phyloP scores from a whole-genome alignment of 768 basidiomycete species.

The Russula brevipes region DNA sequence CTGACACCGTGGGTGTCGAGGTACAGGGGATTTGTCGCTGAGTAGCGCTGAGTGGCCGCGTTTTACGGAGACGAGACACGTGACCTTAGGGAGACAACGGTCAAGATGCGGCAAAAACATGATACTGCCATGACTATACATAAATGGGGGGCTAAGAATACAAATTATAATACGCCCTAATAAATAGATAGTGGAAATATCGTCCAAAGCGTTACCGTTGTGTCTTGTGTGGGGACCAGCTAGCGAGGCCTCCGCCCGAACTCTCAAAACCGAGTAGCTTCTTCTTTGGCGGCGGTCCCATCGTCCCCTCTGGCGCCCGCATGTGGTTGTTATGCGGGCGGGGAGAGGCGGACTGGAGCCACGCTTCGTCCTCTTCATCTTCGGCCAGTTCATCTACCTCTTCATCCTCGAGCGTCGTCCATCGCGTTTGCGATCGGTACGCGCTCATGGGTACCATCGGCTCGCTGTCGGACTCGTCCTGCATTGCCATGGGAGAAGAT shows the following conservation, averaged over 20 bases:
- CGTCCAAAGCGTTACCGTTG: constrained; percentile 10
- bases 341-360: constrained; percentile 1
- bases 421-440: neutral
- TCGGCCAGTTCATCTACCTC: constrained; percentile 16
- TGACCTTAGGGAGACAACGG: neutral
- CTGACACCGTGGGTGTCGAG: too few relatives aligned
- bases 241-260: too few relatives aligned
- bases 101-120: neutral
- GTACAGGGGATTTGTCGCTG: too few relatives aligned
- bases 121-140: constrained; percentile 6
- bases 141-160: constrained; percentile 21
- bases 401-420: constrained; percentile 11
- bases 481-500: constrained; percentile 11
- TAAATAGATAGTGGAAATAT: constrained; percentile 6
- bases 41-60: neutral
- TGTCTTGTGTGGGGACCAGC: constrained; percentile 9
- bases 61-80: neutral
- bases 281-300: constrained; percentile 18
- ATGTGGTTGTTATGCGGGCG: neutral
- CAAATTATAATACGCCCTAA: constrained; percentile 20
- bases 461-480: constrained; percentile 14
- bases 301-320: constrained; percentile 1
- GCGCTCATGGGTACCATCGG: neutral
- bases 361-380: constrained; percentile 6
- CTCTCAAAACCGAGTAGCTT: constrained; percentile 18